phyloP scores from a whole-genome alignment of 805 yeast species.

The Peterozyma xylosa region DNA sequence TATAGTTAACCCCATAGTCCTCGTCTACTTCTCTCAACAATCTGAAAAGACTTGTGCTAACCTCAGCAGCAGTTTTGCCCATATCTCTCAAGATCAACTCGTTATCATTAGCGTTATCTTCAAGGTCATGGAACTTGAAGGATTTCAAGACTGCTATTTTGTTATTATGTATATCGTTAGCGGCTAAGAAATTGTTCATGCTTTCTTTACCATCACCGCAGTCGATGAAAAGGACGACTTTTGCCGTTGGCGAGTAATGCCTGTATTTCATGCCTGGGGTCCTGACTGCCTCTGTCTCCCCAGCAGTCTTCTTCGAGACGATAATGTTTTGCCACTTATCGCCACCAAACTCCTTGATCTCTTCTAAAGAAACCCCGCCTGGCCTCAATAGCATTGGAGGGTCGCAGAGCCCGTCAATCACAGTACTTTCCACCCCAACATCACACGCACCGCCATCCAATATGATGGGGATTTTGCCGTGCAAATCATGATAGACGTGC shows the following conservation, averaged over 20 bases:
- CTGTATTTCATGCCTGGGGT: constrained; percentile 98
- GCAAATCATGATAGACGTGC: constrained; percentile 77
- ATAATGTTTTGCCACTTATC: constrained; percentile 54
- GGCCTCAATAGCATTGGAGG: constrained; percentile 92
- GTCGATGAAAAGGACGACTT: constrained; percentile 58
- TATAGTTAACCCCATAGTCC: constrained; percentile 47
- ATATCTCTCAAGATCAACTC: constrained; percentile 25
- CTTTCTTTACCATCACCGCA: constrained; percentile 34
- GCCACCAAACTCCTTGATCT: constrained; percentile 63
- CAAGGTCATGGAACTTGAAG: constrained; percentile 21
- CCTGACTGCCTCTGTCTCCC: constrained; percentile 57
- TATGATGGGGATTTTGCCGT: constrained; percentile 75
- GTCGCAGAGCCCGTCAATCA: constrained; percentile 75
- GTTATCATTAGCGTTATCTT: constrained; percentile 6
- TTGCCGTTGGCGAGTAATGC: constrained; percentile 89
- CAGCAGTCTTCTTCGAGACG: constrained; percentile 61
- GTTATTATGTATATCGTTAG: constrained; percentile 10
- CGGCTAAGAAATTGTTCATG: constrained; percentile 17
- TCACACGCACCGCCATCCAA: constrained; percentile 85
- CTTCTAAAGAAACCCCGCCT: constrained; percentile 85
- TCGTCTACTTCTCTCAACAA: constrained; percentile 72
- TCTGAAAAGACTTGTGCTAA: constrained; percentile 72
- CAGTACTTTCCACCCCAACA: constrained; percentile 93
- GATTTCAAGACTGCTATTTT: constrained; percentile 49
- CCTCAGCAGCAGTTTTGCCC: constrained; percentile 44